Evolutionary conservation across 208 protist species (phyloP).

Genomic region (Acanthamoeba culbertsoni): DNA sequence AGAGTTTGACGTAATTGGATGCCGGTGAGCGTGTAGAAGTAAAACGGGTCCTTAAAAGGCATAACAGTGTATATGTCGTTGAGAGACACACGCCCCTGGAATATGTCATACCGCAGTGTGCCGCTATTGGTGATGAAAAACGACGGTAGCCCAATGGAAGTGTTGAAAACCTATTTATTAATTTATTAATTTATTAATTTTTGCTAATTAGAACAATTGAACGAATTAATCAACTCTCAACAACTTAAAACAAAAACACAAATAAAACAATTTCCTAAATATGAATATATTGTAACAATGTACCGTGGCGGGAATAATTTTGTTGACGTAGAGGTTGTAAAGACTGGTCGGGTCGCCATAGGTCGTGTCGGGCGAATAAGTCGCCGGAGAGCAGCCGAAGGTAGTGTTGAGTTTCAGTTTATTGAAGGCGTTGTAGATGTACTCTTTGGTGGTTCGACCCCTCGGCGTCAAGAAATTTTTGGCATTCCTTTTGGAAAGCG

Average conservation of each 20-base stretch:
- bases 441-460: background rate
- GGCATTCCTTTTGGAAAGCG: background rate
- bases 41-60: slow-evolving; percentile 42
- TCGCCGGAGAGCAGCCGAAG: background rate
- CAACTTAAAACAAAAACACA: background rate
- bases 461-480: background rate
- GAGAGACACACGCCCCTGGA: background rate
- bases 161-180: slow-evolving; percentile 14
- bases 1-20: background rate
- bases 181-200: too few species aligned
- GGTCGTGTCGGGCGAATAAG: background rate
- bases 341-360: background rate
- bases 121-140: slow-evolving; percentile 44
- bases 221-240: too few species aligned
- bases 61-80: slow-evolving; percentile 54
- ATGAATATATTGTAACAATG: background rate
- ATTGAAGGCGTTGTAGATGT: background rate
- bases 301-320: background rate
- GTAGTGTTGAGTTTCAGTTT: slow-evolving; percentile 32
- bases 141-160: background rate
- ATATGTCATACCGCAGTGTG: background rate
- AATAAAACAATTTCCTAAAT: background rate
- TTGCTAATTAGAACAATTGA: too few species aligned
- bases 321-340: slow-evolving; percentile 41
- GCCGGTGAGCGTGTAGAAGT: background rate